Base-by-base conservation (phyloP, 2,329 filamentous ascomycete species). In the Talaromyces verruculosus region DNA sequence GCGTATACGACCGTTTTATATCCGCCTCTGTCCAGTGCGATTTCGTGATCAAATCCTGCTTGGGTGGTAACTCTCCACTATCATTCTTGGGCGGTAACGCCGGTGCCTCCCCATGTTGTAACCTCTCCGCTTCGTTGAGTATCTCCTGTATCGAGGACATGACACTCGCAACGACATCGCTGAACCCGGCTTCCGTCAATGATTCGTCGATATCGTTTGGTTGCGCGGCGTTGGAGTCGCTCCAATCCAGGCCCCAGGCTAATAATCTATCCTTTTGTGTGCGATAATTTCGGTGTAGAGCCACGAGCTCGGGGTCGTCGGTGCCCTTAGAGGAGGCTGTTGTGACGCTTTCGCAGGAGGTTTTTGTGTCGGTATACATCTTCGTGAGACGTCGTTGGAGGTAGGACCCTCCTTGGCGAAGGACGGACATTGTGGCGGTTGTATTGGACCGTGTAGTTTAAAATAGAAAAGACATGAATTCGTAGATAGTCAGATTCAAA, bases 231-330 rank as follows among this genome's bases (percentile, higher is more conserved):
- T 82, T 84, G 67, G 84, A 86, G 73, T 89, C 87, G 74, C 83
- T 87, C 87, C 87, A 89, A 73, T 88, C 85, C 66, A 89, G 77
- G 57, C 87, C 87, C 87, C 87, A 89, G 37, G 87, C 84, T 47
- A 88, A 82, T 58, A 89, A 78, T 22, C 87, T 79, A 73, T 89
- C 86, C 72, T 87, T 87, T 72, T 89, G 87, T 63, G 87, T 87
- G 66, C 85, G 81, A 71, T 87, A 87, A 70, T 85, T 87, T 66
- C 83, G 83, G 69, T 88, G 84, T 43, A 89, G 78, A 33, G 83
- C 81, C 28, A 83, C 80, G 13, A 87, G 81, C 65, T 88, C 85
- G 39, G 84, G 85, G 62, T 80, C 78, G 63, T 81, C 80, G 60
- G 77, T 74, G 72, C 85, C 83, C 76, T 77, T 85, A 13, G 57